These are phyloP conservation scores for Irpex rosettiformis DNA, from an alignment of 1,284 basidiomycete genomes.

Conservation along the genomic window DNA sequence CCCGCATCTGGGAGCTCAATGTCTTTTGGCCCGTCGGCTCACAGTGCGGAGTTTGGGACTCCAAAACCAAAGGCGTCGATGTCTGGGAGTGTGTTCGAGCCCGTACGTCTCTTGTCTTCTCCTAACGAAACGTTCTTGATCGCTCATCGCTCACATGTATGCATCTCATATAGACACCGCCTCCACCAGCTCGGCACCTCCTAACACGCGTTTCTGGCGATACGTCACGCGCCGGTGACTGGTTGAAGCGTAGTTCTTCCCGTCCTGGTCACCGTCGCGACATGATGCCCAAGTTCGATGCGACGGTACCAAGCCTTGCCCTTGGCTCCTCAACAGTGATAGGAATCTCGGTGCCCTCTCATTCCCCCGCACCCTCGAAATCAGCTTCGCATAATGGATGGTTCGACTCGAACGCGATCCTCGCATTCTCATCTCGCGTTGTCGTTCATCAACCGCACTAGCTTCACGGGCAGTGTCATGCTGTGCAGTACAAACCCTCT, in stretches of 20 bases:
- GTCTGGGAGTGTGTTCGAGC: conserved; percentile 68
- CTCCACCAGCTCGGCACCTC: conserved; percentile 53
- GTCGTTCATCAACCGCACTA: neutral
- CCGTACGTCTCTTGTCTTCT: conserved; percentile 41
- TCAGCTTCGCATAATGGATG: no score
- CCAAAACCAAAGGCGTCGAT: conserved; percentile 57
- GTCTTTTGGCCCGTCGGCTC: conserved; percentile 56
- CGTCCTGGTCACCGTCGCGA: neutral
- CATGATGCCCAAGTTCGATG: no score
- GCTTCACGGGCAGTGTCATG: neutral
- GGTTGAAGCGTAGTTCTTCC: conserved; percentile 4
- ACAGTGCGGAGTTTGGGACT: conserved; percentile 69
- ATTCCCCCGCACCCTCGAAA: no score
- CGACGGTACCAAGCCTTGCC: neutral
- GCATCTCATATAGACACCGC: conserved; percentile 47
- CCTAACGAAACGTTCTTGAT: conserved; percentile 1
- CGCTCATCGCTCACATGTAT: neutral
- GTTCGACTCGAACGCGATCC: neutral
- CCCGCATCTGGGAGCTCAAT: conserved; percentile 66
- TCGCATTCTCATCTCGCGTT: neutral
- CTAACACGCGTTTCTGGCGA: conserved; percentile 61
- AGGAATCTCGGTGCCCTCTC: no score
- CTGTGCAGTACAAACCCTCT: neutral
- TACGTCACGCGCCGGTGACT: conserved; percentile 56
- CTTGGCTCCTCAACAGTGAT: no score